Evolutionary conservation across 2,329 filamentous ascomycete genomes (phyloP), one percentile per base, ranked within the genome.

Genomic region (Ophiostoma novo-ulmi): DNA sequence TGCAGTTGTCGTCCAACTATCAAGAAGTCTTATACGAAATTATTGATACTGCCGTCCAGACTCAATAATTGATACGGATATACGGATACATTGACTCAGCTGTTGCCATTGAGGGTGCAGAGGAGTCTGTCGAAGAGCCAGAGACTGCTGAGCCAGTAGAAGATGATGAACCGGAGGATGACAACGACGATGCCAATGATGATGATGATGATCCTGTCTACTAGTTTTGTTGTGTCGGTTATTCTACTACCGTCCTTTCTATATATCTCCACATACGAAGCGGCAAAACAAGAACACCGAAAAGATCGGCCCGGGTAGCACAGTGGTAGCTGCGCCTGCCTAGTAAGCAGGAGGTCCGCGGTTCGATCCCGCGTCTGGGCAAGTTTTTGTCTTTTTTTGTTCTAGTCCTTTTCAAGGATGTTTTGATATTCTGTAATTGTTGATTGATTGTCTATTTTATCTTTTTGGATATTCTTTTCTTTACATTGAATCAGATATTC

Each of bases 281-380:
- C 26, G 22, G 55, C 11, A 10, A n/a, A 26, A 26, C 13, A 63
- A 3, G 11, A 14, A 63, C 26, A 61, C 13, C 58, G 44, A 17
- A 22, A 65, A 39, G 44, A 17, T 63, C 20, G 36, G 63, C 63
- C 63, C 63, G 63, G 63, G 63, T 65, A 65, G 63, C 63, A 65
- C 63, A 65, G 63, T 65, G 63, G 63, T 65, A 65, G 63, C 63
- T 65, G 63, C 63, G 63, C 63, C 63, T 65, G 63, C 63, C 63
- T 65, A 65, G 63, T 65, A 65, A 65, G 63, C 63, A 65, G 63
- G 63, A 65, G 63, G 63, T 65, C 63, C 63, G 63, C 63, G 63
- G 63, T 65, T 65, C 63, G 63, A 65, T 65, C 63, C 63, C 63
- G 63, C 63, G 63, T 65, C 63, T 65, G 63, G 63, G 63, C 63